These are phyloP conservation scores for Ascochyta fabae DNA, from an alignment of 2,329 filamentous ascomycete genomes.

Conservation along the genomic window DNA sequence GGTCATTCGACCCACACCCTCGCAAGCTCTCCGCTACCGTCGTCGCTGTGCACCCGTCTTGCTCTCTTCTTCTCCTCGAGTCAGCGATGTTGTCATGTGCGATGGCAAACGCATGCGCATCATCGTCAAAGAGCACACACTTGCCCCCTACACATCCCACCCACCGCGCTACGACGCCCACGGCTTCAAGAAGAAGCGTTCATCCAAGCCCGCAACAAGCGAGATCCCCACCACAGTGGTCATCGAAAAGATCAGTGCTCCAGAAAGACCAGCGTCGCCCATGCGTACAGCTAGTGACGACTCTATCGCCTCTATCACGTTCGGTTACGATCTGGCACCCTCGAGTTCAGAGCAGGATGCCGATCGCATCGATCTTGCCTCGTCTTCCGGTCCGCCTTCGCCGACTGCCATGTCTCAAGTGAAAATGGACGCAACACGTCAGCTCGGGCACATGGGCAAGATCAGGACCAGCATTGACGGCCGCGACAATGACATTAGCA, in stretches of 20 bases:
- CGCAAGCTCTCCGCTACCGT: constrained; percentile 54
- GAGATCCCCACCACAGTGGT: constrained; percentile 6
- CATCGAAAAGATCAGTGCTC: constrained; percentile 9
- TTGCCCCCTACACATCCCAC: constrained; percentile 51
- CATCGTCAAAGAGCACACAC: constrained; percentile 51
- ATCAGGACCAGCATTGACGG: constrained; percentile 25
- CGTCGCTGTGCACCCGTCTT: constrained; percentile 56
- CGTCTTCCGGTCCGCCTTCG: constrained; percentile 35
- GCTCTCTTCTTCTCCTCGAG: constrained; percentile 52
- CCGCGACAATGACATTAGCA: constrained; percentile 22
- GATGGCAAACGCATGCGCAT: constrained; percentile 53
- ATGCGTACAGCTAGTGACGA: constrained; percentile 39
- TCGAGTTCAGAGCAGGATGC: constrained; percentile 31
- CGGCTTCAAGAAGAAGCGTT: constrained; percentile 40
- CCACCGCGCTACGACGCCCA: constrained; percentile 55
- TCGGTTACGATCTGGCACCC: constrained; percentile 41
- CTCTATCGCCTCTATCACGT: constrained; percentile 42
- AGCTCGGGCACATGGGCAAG: constrained; percentile 28
- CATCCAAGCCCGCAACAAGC: constrained; percentile 13
- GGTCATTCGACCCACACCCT: constrained; percentile 37
- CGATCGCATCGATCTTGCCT: constrained; percentile 28
- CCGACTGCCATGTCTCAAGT: constrained; percentile 27
- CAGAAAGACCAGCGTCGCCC: constrained; percentile 35
- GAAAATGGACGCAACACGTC: constrained; percentile 33
- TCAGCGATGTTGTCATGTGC: constrained; percentile 54